Conservation (phyloP, 1,139 yeast genomes). For the Protomyces macrosporus region DNA sequence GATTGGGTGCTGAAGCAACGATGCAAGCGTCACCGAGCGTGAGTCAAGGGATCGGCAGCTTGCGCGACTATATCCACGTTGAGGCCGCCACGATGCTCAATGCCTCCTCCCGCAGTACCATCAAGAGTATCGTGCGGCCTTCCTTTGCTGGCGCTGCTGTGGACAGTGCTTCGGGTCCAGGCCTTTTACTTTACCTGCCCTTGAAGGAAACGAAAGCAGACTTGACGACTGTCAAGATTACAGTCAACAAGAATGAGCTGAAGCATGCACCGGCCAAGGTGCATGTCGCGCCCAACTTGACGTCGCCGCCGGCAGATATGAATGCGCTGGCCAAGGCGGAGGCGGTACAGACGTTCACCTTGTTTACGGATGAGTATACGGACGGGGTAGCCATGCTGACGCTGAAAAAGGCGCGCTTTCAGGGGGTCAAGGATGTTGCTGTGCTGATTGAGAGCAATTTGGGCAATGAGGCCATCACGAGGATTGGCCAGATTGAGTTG, state of each 20-base stretch:
- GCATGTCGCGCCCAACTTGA: conserved; percentile 14
- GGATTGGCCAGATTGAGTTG: conserved; percentile 5
- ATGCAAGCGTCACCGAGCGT: conserved; percentile 6
- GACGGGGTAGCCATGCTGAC: not conserved
- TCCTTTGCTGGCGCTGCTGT: conserved; percentile 13
- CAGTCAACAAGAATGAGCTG: not conserved
- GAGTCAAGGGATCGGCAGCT: not conserved
- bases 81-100: not conserved
- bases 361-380: conserved; percentile 17
- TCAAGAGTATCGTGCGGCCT: conserved; percentile 8
- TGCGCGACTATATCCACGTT: not conserved
- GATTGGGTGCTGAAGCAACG: conserved; percentile 3
- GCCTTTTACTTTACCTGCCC: conserved; percentile 1
- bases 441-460: conserved; percentile 10
- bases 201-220: not conserved
- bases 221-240: not conserved
- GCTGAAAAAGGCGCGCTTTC: conserved; percentile 11
- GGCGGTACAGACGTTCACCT: conserved; percentile 13
- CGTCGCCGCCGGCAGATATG: not conserved
- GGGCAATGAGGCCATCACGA: not conserved
- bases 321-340: conserved; percentile 13
- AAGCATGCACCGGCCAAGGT: conserved; percentile 6
- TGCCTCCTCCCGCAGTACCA: conserved; percentile 1
- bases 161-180: conserved; percentile 6
- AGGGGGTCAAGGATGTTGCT: not conserved